Conservation (phyloP, 1,139 yeast species). For the Meyerozyma carpophila region DNA sequence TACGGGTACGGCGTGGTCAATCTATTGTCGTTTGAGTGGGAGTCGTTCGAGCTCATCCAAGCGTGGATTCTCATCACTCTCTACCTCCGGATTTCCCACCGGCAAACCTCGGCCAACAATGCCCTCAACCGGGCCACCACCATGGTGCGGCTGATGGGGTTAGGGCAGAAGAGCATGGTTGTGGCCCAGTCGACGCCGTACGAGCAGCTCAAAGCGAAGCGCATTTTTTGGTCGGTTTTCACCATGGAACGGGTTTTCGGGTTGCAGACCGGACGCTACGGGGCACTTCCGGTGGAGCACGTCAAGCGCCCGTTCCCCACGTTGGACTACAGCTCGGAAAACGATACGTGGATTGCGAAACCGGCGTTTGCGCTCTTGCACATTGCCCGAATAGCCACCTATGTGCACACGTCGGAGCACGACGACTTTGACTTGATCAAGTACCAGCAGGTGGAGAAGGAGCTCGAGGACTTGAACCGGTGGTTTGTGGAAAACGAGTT, state of each 20-base stretch:
- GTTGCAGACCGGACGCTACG: slow-evolving; percentile 49
- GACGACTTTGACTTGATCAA: slow-evolving; percentile 26
- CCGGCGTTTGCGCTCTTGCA: slow-evolving; percentile 47
- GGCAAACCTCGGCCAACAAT: slow-evolving; percentile 52
- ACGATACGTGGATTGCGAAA: slow-evolving; percentile 51
- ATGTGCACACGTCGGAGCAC: slow-evolving; percentile 23
- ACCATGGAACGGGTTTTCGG: slow-evolving; percentile 52
- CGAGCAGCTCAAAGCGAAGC: slow-evolving; percentile 45
- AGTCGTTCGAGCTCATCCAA: slow-evolving; percentile 59
- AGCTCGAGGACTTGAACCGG: slow-evolving; percentile 20
- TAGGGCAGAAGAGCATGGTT: slow-evolving; percentile 27
- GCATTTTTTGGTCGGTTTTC: slow-evolving; percentile 56
- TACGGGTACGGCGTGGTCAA: slow-evolving; percentile 43
- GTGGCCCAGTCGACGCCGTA: slow-evolving; percentile 27
- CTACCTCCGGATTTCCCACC: slow-evolving; percentile 50
- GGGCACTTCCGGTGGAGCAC: slow-evolving; percentile 37
- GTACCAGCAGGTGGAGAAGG: slow-evolving; percentile 31
- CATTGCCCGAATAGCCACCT: slow-evolving; percentile 34
- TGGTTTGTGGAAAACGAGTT: slow-evolving; percentile 39
- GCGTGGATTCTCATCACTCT: slow-evolving; percentile 53
- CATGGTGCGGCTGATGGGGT: slow-evolving; percentile 55
- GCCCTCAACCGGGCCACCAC: slow-evolving; percentile 52
- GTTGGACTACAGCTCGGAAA: slow-evolving; percentile 24
- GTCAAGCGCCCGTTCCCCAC: slow-evolving; percentile 28
- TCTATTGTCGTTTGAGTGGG: slow-evolving; percentile 60